Evolutionary conservation across 2,329 filamentous ascomycete genomes (phyloP), one percentile per base, ranked within the genome.

Genomic region (Rosellinia necatrix): DNA sequence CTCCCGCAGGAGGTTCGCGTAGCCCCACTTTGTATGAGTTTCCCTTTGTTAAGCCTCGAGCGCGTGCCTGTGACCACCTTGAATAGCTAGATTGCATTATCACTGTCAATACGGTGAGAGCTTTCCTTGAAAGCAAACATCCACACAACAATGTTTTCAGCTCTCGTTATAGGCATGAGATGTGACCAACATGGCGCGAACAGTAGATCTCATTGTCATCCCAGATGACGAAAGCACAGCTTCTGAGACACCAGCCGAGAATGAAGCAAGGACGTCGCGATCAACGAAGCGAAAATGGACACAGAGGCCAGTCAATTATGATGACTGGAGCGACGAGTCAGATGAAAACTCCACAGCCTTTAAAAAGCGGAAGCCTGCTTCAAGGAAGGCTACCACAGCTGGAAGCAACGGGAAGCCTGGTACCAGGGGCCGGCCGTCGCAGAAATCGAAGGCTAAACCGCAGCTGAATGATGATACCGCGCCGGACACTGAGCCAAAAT

Each of bases 401-500:
- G 66, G 56, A 43, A 30, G 60, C 21, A 70, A 64, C 46, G 58
- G 50, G 17, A 69, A 65, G 32, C 56, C 50, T 30, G 12, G 13
- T 17, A 43, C 49, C 5, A 63, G 46, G 40, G 40, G 55, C 47
- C 47, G 60, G 12, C 29, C 61, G 15, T 42, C 59, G 25, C 64
- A 55, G 34, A 46, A 54, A 25, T 44, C 49, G 9, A 63, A 61
- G 49, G 35, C 37, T 12, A 58, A 56, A 35, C 25, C 42, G 8
- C 50, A 38, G 24, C 42, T 53, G 3, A 64, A 70, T 3, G 66
- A 71, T 34, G 75, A 69, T 43, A 74, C 71, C 42, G 53, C 37
- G 54, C 68, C 68, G 0, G 74, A 76, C 47, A 66, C 66, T 1
- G 75, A 78, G 43, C 73, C 74, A 2, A 75, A 77, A 43, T 73